Evolutionary conservation across 2,329 filamentous ascomycete species (phyloP).

Genomic region (Diaporthe helianthi): DNA sequence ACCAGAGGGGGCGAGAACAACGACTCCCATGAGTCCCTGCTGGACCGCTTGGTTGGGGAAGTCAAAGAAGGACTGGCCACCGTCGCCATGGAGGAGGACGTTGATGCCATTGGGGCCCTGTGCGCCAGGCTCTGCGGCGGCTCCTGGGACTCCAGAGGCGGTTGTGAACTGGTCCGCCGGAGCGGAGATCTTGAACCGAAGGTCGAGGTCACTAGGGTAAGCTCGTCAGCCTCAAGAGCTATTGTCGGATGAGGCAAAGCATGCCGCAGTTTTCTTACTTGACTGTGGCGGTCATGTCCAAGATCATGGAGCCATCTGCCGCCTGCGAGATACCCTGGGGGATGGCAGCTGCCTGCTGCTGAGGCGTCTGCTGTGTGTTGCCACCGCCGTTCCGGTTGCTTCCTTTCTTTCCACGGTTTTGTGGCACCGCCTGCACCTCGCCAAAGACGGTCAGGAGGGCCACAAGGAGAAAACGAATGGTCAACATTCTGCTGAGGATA

Average conservation of each 20-base stretch:
- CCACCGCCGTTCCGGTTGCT: slow-evolving; percentile 29
- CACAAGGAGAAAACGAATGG: slow-evolving; percentile 36
- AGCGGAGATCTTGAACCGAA: slow-evolving; percentile 63
- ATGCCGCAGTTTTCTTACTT: slow-evolving; percentile 49
- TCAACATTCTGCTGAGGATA: slow-evolving; percentile 37
- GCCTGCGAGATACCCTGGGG: slow-evolving; percentile 50
- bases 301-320: slow-evolving; percentile 61
- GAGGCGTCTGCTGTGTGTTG: slow-evolving; percentile 37
- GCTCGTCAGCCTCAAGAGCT: slow-evolving; percentile 10
- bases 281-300: slow-evolving; percentile 61
- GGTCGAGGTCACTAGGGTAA: slow-evolving; percentile 52
- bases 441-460: slow-evolving; percentile 32
- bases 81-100: slow-evolving; percentile 64
- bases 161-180: slow-evolving; percentile 61
- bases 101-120: slow-evolving; percentile 57
- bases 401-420: slow-evolving; percentile 13
- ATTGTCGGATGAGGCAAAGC: not conserved
- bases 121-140: slow-evolving; percentile 41
- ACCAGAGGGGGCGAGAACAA: slow-evolving; percentile 55
- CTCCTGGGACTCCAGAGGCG: slow-evolving; percentile 57
- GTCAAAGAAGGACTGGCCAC: slow-evolving; percentile 65
- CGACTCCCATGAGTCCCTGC: slow-evolving; percentile 58
- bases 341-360: slow-evolving; percentile 42
- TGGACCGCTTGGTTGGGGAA: slow-evolving; percentile 63
- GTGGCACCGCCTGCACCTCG: slow-evolving; percentile 33